Evolutionary conservation across 257 asterid genomes (phyloP), one percentile per base, ranked within the genome.

Genomic region (Penstemon eatonii): DNA sequence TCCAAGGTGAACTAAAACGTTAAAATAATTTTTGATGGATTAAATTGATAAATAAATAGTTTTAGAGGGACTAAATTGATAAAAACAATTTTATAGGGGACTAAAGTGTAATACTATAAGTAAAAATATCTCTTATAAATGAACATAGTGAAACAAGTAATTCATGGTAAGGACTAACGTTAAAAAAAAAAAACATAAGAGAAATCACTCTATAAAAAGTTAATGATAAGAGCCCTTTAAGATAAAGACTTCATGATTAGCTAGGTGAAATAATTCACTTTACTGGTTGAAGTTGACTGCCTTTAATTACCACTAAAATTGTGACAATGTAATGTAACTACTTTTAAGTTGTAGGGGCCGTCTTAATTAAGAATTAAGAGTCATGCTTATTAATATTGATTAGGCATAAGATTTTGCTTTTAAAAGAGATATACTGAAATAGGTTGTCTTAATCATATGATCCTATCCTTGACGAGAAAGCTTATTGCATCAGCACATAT

Each of bases 401-500:
- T 56, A 45, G 44, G 52, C 52, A 60, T 73, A 49, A 38, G 50
- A 44, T 67, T 11, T 7, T 56, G 63, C 60, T 66, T 73, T 58
- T 66, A 60, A 56, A 42, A 57, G 62, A 39, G 49, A 61, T 60
- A 44, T 15, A 15, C 18, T 15, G 18, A 15, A 15, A 15, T 33
- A 6, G n/a, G 40, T 37, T 53, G 49, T 60, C 40, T 59, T 42
- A 12, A 51, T 52, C 43, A 41, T 53, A 47, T 42, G 8, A 51
- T 52, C 43, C 33, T 53, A 47, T 56, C 51, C 63, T 49, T 46
- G 57, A 47, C 67, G 41, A 57, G 41, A 42, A 69, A 63, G 47
- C 47, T 69, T 56, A 62, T 41, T 33, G 65, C 69, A 75, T 56
- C 66, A 45, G 66, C 61, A 5, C 13, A 37, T 25, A 47, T 43